phyloP scores from a whole-genome alignment of 305 asterid genomes.

The Striga hermonthica region DNA sequence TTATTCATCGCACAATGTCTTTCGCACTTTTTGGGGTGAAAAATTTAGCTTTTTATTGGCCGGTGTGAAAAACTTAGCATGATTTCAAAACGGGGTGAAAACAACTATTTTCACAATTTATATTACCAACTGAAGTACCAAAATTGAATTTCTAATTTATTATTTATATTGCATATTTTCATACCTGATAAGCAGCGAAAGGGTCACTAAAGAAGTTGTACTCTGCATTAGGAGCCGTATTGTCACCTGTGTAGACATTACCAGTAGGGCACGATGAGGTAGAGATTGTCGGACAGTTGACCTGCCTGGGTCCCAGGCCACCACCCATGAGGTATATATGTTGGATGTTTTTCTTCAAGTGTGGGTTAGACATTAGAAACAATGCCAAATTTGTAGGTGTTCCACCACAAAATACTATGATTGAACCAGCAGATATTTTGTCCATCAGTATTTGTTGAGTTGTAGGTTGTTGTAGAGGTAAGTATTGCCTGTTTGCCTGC shows the following conservation, averaged over 20 bases:
- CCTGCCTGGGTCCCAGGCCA: conserved; percentile 64
- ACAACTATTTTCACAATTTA: too few species aligned
- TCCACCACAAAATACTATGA: conserved; percentile 56
- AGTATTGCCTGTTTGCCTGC: conserved; percentile 69
- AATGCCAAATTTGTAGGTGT: conserved; percentile 59
- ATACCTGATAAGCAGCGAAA: conserved; percentile 89
- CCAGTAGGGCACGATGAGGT: conserved; percentile 71
- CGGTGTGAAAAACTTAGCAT: too few species aligned
- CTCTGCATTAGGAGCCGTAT: conserved; percentile 77
- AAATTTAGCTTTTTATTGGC: too few species aligned
- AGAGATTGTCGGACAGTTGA: conserved; percentile 50
- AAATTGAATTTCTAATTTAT: too few species aligned
- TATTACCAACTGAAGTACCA: too few species aligned
- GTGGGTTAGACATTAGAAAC: conserved; percentile 69
- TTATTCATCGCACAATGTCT: too few species aligned
- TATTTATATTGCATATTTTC: neutral
- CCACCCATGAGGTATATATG: conserved; percentile 90
- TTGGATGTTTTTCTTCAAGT: conserved; percentile 61
- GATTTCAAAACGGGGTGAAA: too few species aligned
- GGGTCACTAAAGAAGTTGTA: conserved; percentile 86
- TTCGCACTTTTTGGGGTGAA: too few species aligned
- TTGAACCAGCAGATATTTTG: conserved; percentile 64
- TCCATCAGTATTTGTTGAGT: conserved; percentile 70
- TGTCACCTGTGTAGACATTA: conserved; percentile 59
- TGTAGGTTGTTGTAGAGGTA: conserved; percentile 72